Percentiles rank a stretch among this genome's conserved stretches.
Evolutionary conservation across 1,284 basidiomycete species (phyloP).

Genomic region (Schizopora paradoxa): DNA sequence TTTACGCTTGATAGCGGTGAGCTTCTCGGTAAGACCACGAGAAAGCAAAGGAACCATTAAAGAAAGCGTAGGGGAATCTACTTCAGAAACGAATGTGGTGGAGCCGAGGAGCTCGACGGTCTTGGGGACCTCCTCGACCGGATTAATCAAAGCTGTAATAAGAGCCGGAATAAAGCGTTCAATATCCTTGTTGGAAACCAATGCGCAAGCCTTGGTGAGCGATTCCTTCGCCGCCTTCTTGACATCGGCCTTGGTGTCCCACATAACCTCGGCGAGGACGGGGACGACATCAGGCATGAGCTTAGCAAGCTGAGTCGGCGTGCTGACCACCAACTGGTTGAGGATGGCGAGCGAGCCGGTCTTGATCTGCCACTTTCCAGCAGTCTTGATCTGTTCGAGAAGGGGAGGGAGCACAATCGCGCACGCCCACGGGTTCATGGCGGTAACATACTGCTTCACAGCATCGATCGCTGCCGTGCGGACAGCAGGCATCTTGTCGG

Average conservation of each 20-base stretch:
- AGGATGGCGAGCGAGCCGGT: slow-evolving; percentile 81
- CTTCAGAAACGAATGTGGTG: slow-evolving; percentile 99
- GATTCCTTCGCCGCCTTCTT: slow-evolving; percentile 98
- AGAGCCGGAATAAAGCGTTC: slow-evolving; percentile 97
- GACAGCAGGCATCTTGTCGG: slow-evolving; percentile 87
- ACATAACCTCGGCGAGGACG: slow-evolving; percentile 92
- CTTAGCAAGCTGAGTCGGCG: slow-evolving; percentile 81
- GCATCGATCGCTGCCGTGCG: slow-evolving; percentile 84
- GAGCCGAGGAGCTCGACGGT: slow-evolving; percentile 96
- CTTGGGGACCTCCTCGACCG: slow-evolving; percentile 97
- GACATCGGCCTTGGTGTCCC: slow-evolving; percentile 99
- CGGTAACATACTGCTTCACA: slow-evolving; percentile 72
- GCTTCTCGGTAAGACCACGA: slow-evolving; percentile 94
- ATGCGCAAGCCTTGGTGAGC: slow-evolving; percentile 87
- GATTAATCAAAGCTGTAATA: slow-evolving; percentile 97
- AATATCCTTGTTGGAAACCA: slow-evolving; percentile 99
- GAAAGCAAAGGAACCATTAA: slow-evolving; percentile 97
- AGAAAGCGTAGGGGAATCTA: slow-evolving; percentile 97
- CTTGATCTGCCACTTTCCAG: slow-evolving; percentile 99
- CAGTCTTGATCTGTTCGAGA: slow-evolving; percentile 92
- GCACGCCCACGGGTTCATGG: slow-evolving; percentile 89
- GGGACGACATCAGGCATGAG: slow-evolving; percentile 97
- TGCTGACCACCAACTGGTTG: slow-evolving; percentile 85
- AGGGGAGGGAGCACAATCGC: slow-evolving; percentile 84
- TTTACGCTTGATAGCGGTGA: slow-evolving; percentile 94